Base-by-base conservation (phyloP, 2,329 filamentous ascomycete species). In the Trichoderma harzianum region DNA sequence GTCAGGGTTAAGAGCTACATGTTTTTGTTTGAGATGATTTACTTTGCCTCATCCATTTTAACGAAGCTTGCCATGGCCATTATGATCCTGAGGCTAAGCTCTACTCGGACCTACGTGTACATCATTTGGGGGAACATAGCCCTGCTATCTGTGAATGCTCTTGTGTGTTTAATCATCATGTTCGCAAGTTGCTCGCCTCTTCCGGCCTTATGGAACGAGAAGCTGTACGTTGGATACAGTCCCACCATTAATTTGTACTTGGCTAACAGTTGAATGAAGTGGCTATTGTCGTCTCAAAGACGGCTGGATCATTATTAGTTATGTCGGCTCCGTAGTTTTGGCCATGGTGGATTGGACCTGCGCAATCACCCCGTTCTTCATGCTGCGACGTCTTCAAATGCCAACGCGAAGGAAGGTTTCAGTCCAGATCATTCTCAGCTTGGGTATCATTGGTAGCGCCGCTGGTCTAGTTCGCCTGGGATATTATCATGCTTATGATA, bases 241-340 rank as follows among this genome's bases (percentile, higher is more conserved):
- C 16, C 24, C 3, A 4, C 8, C 3, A 21, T 39, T 16, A 16
- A 57, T 16, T 43, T 26, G 4, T 26, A 39, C 36, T 39, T 39
- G 7, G 4, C 64, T 67, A 36, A 67, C 24, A 30, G 28, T n/a
- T 4, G 3, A n/a, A 18, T 28, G 34, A 57, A 34, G 34, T 39
- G 47, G 64, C 64, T 32, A 21, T 47, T 43, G 64, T 32, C 64
- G 51, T 14, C 30, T 61, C 30, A 34, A 61, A 8, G 5, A 57
- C 21, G 64, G 64, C 8, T 67, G 64, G 64, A 53, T 67, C 64
- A 67, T 57, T 21, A 67, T 67, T n/a, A 67, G 64, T 30, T 67
- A 67, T 8, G 43, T 30, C 51, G 64, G 64, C 21, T 53, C 64
- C 7, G 47, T 43, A 10, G 51, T 67, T 32, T 32, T 53, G 8